These are phyloP conservation scores for Aurantiochytrium sp. DNA, from an alignment of 108 stramenopile genomes.

Conservation along the genomic window DNA sequence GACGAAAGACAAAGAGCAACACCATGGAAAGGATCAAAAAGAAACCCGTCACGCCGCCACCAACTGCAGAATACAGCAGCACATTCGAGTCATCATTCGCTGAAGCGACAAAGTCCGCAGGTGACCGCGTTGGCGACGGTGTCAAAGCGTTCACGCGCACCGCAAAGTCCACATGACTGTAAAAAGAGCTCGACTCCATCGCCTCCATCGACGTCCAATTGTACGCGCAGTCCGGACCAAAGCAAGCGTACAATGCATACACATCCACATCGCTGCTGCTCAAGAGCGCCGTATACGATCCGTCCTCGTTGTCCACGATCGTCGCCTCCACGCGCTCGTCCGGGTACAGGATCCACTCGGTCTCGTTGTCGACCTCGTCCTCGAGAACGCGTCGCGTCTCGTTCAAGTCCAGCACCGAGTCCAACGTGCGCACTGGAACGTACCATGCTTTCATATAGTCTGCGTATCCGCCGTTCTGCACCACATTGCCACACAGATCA, in stretches of 20 bases:
- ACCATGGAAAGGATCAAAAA: neutral
- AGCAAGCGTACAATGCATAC: neutral
- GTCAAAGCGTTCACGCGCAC: neutral
- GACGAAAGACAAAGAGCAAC: neutral
- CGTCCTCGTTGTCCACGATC: neutral
- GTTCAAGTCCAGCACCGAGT: too few species aligned
- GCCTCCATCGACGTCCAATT: neutral
- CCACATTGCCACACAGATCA: neutral
- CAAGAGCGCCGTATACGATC: neutral
- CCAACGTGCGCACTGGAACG: neutral
- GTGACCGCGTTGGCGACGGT: neutral
- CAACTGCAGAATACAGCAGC: neutral
- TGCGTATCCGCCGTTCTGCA: neutral
- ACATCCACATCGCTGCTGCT: neutral
- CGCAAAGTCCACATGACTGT: neutral
- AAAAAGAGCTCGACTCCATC: neutral
- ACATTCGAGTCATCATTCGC: neutral
- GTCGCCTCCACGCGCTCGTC: neutral
- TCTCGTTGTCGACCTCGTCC: neutral
- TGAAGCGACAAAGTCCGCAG: neutral
- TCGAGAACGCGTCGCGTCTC: too few species aligned
- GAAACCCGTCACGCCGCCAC: neutral
- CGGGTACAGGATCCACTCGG: neutral
- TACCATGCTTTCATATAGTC: neutral
- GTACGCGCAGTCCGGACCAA: constrained; percentile 4